Percentiles rank a stretch among this genome's conserved stretches.
Conservation (phyloP, 2,329 filamentous ascomycete genomes). For the Fusarium chuoi region DNA sequence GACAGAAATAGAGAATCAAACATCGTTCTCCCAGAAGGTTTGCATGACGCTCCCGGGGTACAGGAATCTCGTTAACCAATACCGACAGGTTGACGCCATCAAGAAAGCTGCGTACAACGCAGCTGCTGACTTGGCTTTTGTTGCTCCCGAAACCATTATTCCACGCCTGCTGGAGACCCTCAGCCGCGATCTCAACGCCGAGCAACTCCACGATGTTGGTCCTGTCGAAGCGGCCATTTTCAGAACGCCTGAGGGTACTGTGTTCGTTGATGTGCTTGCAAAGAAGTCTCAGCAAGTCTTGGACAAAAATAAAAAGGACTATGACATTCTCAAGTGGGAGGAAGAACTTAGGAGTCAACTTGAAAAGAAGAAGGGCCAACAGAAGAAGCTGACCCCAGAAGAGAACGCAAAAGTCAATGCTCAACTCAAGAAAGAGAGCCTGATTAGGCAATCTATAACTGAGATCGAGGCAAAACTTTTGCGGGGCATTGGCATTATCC, state of each 20-base stretch:
- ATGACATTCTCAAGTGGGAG: slow-evolving; percentile 97
- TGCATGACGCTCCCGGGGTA: slow-evolving; percentile 32
- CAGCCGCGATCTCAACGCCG: slow-evolving; percentile 75
- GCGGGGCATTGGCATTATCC: slow-evolving; percentile 87
- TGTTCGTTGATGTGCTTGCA: slow-evolving; percentile 90
- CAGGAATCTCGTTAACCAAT: slow-evolving; percentile 13
- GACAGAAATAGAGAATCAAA: slow-evolving; percentile 68
- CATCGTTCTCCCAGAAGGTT: slow-evolving; percentile 64
- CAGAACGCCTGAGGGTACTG: slow-evolving; percentile 86
- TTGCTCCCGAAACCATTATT: slow-evolving; percentile 85
- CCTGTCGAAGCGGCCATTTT: slow-evolving; percentile 93
- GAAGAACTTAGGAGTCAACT: slow-evolving; percentile 87
- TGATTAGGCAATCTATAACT: slow-evolving; percentile 78
- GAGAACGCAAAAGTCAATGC: slow-evolving; percentile 91
- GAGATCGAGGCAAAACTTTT: slow-evolving; percentile 75
- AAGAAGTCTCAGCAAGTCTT: slow-evolving; percentile 77
- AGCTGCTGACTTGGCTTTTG: slow-evolving; percentile 91
- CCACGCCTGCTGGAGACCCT: slow-evolving; percentile 80
- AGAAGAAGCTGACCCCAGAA: slow-evolving; percentile 90
- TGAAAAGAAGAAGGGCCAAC: slow-evolving; percentile 90
- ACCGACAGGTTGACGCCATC: slow-evolving; percentile 50
- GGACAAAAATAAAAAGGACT: slow-evolving; percentile 93
- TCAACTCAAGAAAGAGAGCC: slow-evolving; percentile 86
- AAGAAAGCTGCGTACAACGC: slow-evolving; percentile 82
- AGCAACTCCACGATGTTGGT: slow-evolving; percentile 77